phyloP scores from a whole-genome alignment of 805 yeast genomes.

The Saccharomyces mikatae region DNA sequence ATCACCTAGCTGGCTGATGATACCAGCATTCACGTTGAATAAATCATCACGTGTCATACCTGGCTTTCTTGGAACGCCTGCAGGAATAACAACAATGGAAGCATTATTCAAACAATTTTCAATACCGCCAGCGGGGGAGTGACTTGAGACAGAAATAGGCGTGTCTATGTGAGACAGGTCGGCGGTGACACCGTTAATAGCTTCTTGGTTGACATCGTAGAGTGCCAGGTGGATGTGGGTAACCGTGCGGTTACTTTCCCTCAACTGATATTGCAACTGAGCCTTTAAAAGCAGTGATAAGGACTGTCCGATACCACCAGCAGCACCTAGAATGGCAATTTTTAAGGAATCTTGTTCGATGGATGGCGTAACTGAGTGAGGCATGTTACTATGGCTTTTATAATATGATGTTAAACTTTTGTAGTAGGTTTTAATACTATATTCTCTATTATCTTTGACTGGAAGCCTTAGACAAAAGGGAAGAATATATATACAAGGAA shows the following conservation, averaged over 20 bases:
- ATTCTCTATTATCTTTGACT: neutral
- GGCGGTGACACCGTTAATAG: conserved; percentile 72
- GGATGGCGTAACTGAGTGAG: conserved; percentile 11
- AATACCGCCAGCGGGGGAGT: conserved; percentile 41
- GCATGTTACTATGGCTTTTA: conserved; percentile 11
- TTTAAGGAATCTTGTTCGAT: conserved; percentile 31
- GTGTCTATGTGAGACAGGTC: conserved; percentile 81
- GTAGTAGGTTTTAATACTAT: neutral
- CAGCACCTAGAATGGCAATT: conserved; percentile 85
- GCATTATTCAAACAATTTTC: conserved; percentile 23
- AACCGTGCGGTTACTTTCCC: conserved; percentile 39
- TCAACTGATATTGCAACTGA: conserved; percentile 13
- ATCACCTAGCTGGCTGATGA: conserved; percentile 63
- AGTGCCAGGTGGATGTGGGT: conserved; percentile 46
- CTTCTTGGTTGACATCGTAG: conserved; percentile 67
- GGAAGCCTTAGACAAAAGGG: neutral
- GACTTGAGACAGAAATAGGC: conserved; percentile 49
- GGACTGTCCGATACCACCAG: conserved; percentile 94
- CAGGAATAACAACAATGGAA: conserved; percentile 44
- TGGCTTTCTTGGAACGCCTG: conserved; percentile 90
- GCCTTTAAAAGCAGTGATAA: conserved; percentile 73
- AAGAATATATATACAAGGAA: neutral
- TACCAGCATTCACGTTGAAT: conserved; percentile 75
- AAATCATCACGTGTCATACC: conserved; percentile 91
- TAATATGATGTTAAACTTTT: neutral